Percentiles rank a stretch among this genome's conserved stretches.
Conservation (phyloP, 805 yeast species). For the Metschnikowia picachoensis region DNA sequence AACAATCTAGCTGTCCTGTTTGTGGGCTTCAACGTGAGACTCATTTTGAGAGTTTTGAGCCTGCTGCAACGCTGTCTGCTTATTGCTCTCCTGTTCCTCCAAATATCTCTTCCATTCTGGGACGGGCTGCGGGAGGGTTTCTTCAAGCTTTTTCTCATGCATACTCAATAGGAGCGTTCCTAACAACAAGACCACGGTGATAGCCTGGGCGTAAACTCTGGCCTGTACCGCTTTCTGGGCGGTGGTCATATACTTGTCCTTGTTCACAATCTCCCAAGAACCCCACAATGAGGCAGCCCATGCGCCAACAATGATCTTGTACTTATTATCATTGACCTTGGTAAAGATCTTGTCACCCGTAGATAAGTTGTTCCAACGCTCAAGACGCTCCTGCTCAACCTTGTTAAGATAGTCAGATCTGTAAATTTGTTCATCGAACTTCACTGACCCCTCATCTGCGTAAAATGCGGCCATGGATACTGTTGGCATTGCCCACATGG, state of each 20-base stretch:
- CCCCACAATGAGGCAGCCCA: slow-evolving; percentile 84
- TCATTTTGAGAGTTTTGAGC: not conserved
- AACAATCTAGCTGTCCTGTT: not conserved
- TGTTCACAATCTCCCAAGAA: slow-evolving; percentile 69
- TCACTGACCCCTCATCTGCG: slow-evolving; percentile 69
- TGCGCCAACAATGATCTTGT: slow-evolving; percentile 61
- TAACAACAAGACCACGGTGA: slow-evolving; percentile 66
- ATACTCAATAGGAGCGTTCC: slow-evolving; percentile 65
- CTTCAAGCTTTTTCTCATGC: slow-evolving; percentile 56
- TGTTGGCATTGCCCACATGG: slow-evolving; percentile 66
- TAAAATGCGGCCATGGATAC: slow-evolving; percentile 55
- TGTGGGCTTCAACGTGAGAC: not conserved
- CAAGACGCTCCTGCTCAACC: slow-evolving; percentile 43
- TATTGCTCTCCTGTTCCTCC: slow-evolving; percentile 20
- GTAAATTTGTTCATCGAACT: slow-evolving; percentile 61
- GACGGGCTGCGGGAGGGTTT: slow-evolving; percentile 29
- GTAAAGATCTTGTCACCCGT: slow-evolving; percentile 47
- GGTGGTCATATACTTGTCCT: slow-evolving; percentile 68
- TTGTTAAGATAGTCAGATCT: slow-evolving; percentile 42
- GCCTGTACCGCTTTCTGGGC: slow-evolving; percentile 84
- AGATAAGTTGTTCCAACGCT: slow-evolving; percentile 50
- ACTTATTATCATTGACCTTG: slow-evolving; percentile 51
- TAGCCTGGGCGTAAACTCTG: slow-evolving; percentile 85
- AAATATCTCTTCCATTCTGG: slow-evolving; percentile 36
- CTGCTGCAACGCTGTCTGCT: not conserved